Conservation (phyloP, 257 asterid genomes). For the Solanum pimpinellifolium region DNA sequence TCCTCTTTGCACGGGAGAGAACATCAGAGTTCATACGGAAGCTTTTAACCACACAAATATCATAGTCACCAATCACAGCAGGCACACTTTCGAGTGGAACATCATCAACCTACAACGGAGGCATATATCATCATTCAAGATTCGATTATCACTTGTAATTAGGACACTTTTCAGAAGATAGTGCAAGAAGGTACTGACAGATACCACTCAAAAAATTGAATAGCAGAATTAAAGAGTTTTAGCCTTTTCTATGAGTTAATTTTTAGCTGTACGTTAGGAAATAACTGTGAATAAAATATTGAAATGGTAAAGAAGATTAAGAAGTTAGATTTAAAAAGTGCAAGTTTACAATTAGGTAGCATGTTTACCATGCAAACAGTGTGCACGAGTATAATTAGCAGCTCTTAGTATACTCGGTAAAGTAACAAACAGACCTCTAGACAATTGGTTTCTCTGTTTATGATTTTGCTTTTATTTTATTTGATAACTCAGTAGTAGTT, state of each 20-base stretch:
- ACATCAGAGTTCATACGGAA: constrained; percentile 56
- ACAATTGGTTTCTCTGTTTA: not conserved
- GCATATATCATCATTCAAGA: not conserved
- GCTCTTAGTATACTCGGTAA: not conserved
- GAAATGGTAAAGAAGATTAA: not conserved
- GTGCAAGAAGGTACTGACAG: not conserved
- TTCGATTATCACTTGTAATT: not conserved
- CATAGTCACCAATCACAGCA: constrained; percentile 57
- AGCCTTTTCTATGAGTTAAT: not conserved
- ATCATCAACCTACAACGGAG: constrained; percentile 55
- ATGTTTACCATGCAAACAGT: not conserved
- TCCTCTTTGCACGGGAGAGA: constrained; percentile 53
- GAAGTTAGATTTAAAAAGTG: not conserved
- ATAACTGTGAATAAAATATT: not conserved
- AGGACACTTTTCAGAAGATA: not conserved
- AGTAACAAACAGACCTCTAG: not conserved
- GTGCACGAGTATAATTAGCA: not conserved
- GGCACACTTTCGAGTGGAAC: constrained; percentile 55
- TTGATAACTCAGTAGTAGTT: not conserved
- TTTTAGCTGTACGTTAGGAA: not conserved
- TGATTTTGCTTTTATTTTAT: not conserved
- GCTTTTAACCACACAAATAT: constrained; percentile 63
- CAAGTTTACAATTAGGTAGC: not conserved
- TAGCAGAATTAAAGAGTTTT: not conserved
- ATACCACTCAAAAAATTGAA: not conserved